Evolutionary conservation across 139 green algal species (phyloP).

Genomic region (Nannochloris sp.): DNA sequence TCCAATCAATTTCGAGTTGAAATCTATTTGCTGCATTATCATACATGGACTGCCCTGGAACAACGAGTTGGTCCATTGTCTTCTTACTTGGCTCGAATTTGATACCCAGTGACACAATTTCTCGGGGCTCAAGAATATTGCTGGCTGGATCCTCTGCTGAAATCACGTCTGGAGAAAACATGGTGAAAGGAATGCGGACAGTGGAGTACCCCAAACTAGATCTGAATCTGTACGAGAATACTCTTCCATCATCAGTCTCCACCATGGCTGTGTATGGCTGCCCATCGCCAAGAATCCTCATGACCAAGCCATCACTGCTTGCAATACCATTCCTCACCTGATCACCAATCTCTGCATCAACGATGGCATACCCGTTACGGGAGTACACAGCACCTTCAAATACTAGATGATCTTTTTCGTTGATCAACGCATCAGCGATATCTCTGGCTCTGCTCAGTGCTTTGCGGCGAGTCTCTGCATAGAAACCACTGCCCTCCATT

Average conservation of each 20-base stretch:
- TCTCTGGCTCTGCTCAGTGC: constrained; percentile 17
- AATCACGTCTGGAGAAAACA: constrained; percentile 60
- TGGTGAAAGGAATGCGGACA: constrained; percentile 69
- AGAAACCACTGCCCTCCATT: constrained; percentile 3
- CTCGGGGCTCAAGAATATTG: constrained; percentile 7
- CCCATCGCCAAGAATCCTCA: constrained; percentile 72
- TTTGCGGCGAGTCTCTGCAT: neutral
- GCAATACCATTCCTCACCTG: constrained; percentile 16
- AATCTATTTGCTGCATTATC: constrained; percentile 20
- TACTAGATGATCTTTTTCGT: constrained; percentile 35
- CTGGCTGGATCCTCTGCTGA: neutral
- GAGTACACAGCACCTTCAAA: constrained; percentile 55
- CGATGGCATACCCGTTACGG: constrained; percentile 34
- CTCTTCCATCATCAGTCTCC: constrained; percentile 34
- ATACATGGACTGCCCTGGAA: constrained; percentile 22
- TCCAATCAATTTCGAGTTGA: constrained; percentile 63
- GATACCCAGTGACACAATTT: constrained; percentile 33
- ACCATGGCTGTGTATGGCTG: constrained; percentile 64
- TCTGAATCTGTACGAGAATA: constrained; percentile 57
- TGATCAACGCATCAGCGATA: constrained; percentile 20
- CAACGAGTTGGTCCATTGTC: constrained; percentile 18
- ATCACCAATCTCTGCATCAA: constrained; percentile 23
- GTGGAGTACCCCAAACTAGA: constrained; percentile 50
- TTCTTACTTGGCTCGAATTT: constrained; percentile 39
- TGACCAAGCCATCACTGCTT: constrained; percentile 64